A percentile compares a stretch with the other conserved stretches of the same genome.
phyloP scores from a whole-genome alignment of 2,329 filamentous ascomycete genomes.

The Aspergillus uvarum region DNA sequence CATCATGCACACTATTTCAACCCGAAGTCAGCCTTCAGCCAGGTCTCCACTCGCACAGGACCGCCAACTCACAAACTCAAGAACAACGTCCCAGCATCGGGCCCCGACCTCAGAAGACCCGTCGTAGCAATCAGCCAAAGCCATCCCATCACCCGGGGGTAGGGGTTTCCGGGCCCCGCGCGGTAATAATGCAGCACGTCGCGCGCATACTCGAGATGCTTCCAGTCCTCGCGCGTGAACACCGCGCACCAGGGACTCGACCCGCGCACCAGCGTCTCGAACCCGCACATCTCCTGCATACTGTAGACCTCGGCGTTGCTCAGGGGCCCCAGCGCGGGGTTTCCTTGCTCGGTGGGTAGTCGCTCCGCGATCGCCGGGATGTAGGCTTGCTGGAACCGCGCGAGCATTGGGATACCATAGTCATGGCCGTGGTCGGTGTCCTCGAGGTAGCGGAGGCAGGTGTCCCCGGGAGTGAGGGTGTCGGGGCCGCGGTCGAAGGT shows the following conservation, averaged over 20 bases:
- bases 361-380: constrained; percentile 48
- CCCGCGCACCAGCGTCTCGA: constrained; percentile 56
- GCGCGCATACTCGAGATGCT: constrained; percentile 58
- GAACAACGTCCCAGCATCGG: constrained; percentile 50
- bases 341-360: constrained; percentile 31
- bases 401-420: constrained; percentile 51
- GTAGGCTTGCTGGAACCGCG: constrained; percentile 50
- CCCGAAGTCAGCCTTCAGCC: not conserved
- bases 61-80: constrained; percentile 54
- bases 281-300: constrained; percentile 64
- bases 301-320: constrained; percentile 52
- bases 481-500: constrained; percentile 50
- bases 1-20: constrained; percentile 52
- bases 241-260: constrained; percentile 57
- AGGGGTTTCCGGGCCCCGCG: constrained; percentile 57
- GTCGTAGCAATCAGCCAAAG: constrained; percentile 59
- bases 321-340: constrained; percentile 42
- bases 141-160: constrained; percentile 56
- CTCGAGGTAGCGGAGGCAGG: constrained; percentile 40
- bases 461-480: constrained; percentile 57
- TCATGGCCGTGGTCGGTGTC: constrained; percentile 48
- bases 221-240: constrained; percentile 56
- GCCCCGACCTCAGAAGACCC: constrained; percentile 48
- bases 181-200: constrained; percentile 61
- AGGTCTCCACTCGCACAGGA: too few species aligned